Base-by-base conservation (phyloP, 441 rosid genomes). In the Mallotus repandus region DNA sequence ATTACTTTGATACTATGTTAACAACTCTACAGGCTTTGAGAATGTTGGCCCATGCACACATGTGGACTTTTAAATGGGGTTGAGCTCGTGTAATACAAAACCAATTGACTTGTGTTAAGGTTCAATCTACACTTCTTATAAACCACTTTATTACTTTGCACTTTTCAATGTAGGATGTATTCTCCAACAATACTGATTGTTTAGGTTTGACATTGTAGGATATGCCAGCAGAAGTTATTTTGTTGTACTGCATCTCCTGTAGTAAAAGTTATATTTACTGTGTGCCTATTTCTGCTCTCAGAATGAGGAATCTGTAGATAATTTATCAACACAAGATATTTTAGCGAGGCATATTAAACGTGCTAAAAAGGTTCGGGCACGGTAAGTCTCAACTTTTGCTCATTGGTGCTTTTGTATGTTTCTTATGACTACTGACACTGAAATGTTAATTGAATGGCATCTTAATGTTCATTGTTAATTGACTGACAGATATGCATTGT, bases 301-400 rank as follows among this genome's bases (percentile, higher is more conserved):
- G 97, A 91, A 82, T 50, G 92, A 89, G 79, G 82, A 82, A 69
- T 70, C 86, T 78, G 86, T 83, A 38, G 88, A 83, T 69, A 68
- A 81, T 55, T 75, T 94, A 77, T 89, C 96, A 16, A 43, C 86
- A 19, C 38, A 84, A 78, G 98, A 92, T 73, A 84, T 94, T 77
- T 81, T 94, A 78, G 86, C 84, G 79, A 82, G 86, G 69, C 98
- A 94, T 77, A 74, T 94, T 18, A 79, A 81, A 76, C 91, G 81
- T 64, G 98, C 99, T 54, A 91, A 91, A 84, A 89, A 74, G 71
- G 96, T 94, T 77, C 90, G 97, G 32, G 80, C 89, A 35, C 72
- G 86, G 99, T 94, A 72, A 84, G 87, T 71, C 76, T 71, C 61
- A 67, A 25, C 57, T n/a, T 48, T 45, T 9, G 32, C 55, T 49